phyloP scores from a whole-genome alignment of 2,329 filamentous ascomycete species.

The Capronia coronata region DNA sequence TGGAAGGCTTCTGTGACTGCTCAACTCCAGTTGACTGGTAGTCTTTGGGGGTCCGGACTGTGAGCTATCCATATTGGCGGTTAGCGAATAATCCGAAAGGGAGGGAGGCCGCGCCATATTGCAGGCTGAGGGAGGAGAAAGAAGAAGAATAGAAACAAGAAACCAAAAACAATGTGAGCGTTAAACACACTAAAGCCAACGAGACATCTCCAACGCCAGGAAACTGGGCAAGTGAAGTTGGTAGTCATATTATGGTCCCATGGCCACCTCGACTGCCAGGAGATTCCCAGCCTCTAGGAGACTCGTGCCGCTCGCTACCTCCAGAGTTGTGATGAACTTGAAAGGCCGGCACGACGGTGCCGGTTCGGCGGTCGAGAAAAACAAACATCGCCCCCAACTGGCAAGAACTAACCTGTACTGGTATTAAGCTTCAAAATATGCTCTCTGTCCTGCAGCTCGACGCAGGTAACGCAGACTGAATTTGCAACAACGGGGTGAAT shows the following conservation, averaged over 20 bases:
- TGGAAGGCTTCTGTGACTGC: slow-evolving; percentile 6
- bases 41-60: not conserved
- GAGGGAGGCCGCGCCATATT: not conserved
- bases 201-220: not conserved
- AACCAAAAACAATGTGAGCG: not conserved
- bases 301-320: slow-evolving; percentile 4
- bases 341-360: not conserved
- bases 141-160: not conserved
- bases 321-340: not conserved
- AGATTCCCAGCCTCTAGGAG: not conserved
- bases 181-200: not conserved
- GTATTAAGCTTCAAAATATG: not conserved
- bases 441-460: not conserved
- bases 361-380: not conserved
- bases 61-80: slow-evolving; percentile 6
- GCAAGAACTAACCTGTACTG: slow-evolving; percentile 15
- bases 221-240: not conserved
- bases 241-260: not conserved
- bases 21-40: not conserved
- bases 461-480: not conserved
- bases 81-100: not conserved
- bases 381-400: not conserved
- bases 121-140: not conserved
- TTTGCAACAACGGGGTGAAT: not conserved
- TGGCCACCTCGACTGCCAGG: not conserved